phyloP scores from a whole-genome alignment of 176 grass and related monocot genomes.

The Metroxylon sagu region DNA sequence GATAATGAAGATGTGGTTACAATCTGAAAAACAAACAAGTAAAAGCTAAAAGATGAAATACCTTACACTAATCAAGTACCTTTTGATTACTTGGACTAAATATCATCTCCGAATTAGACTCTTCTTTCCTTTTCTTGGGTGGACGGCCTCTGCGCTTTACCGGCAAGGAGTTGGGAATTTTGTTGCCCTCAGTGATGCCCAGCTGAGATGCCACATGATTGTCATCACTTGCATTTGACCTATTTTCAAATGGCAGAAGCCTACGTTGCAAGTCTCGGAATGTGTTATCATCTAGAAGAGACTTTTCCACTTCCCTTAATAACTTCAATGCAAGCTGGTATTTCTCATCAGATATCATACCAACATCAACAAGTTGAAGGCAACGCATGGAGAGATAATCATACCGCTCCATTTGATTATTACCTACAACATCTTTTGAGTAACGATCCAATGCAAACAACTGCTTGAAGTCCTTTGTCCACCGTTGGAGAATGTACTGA shows the following conservation, averaged over 20 bases:
- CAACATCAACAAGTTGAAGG: constrained; percentile 65
- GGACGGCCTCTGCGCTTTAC: constrained; percentile 63
- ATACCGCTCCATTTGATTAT: constrained; percentile 51
- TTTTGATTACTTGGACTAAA: constrained; percentile 32
- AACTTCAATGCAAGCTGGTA: constrained; percentile 45
- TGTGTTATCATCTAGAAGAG: constrained; percentile 60
- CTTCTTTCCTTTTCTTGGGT: constrained; percentile 68
- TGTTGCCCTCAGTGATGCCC: constrained; percentile 41
- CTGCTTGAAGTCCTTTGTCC: constrained; percentile 52
- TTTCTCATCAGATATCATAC: constrained; percentile 50
- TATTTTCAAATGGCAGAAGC: constrained; percentile 32
- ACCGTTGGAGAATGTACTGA: constrained; percentile 54
- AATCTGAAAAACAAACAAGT: constrained; percentile 13
- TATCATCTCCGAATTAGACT: constrained; percentile 37
- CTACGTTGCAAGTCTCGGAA: constrained; percentile 58
- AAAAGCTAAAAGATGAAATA: neutral
- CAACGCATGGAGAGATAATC: constrained; percentile 57
- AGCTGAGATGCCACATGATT: constrained; percentile 21
- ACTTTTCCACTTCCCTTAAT: constrained; percentile 38
- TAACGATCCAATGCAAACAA: constrained; percentile 34
- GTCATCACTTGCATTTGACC: constrained; percentile 32
- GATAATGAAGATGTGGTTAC: neutral
- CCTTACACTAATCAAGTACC: constrained; percentile 11
- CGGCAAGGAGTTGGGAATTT: constrained; percentile 17
- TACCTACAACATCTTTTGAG: constrained; percentile 33